Base-by-base conservation (phyloP, 768 basidiomycete species). In the Mycena filopes region DNA sequence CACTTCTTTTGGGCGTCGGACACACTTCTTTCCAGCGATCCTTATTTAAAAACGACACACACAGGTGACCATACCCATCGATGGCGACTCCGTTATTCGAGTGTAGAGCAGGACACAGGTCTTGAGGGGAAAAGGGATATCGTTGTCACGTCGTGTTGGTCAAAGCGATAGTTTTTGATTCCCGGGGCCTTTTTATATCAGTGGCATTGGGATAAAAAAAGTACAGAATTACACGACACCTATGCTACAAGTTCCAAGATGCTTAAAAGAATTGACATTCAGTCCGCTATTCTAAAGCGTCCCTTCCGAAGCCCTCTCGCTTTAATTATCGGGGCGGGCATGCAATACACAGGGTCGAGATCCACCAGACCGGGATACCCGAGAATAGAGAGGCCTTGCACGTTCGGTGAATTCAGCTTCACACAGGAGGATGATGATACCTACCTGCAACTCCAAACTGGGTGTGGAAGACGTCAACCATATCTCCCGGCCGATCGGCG, bases 391-490 rank as follows among this genome's bases (percentile, higher is more conserved):
- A 99, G 83, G 1, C 95, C 96, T 91, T 66, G 36, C 2, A 21
- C 15, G 3, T 21, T n/a, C 26, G 20, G 31, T 45, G 18, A 20
- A 16, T 23, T 28, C 28, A 69, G 21, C 16, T n/a, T n/a, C 45
- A 41, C 13, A 66, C 23, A 51, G 42, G 20, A 55, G n/a, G 57
- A n/a, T 16, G 49, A 42, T 25, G 26, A 55, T 50, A 69, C 75
- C 54, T 70, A 85, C 95, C 96, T 65, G 95, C 94, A 2, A 98
- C 80, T 1, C 98, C 98, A 69, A 99, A 99, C 13, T 84, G 77
- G 0, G 97, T 99, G 72, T 99, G 97, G 77, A 98, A 99, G n/a
- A 99, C 96, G 72, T 99, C 98, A 2, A 89, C 89, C 87, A 96
- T 91, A 75, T 99, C 89, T 0, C 94, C 96, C 0, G 95, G 94